A percentile compares a stretch with the other conserved stretches of the same genome.
Conservation (phyloP, 2,329 filamentous ascomycete genomes). For the Pyricularia grisea region DNA sequence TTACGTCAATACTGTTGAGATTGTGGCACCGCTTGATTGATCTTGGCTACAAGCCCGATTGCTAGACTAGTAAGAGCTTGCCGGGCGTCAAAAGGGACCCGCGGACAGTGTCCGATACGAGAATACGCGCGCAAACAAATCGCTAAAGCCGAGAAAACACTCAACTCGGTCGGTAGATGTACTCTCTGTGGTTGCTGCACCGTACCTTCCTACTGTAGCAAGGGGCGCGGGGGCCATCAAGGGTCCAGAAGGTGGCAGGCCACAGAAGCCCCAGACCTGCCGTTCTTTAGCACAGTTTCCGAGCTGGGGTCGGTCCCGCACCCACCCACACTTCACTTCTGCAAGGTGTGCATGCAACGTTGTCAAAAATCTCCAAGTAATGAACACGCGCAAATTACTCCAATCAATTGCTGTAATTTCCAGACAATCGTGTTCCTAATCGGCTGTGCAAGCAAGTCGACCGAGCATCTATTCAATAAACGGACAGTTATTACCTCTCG, state of each 20-base stretch:
- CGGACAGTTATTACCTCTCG: not conserved
- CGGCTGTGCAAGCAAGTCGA: not conserved
- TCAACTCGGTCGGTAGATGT: not conserved
- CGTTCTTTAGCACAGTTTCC: not conserved
- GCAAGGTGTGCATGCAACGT: not conserved
- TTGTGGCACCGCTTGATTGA: no score
- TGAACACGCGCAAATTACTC: not conserved
- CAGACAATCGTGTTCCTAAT: not conserved
- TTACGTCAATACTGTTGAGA: no score
- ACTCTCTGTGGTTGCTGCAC: no score
- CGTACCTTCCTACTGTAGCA: no score
- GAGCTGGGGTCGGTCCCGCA: not conserved
- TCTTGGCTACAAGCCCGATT: no score
- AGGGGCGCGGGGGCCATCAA: no score
- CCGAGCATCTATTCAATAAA: not conserved
- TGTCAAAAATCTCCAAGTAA: not conserved
- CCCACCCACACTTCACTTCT: not conserved
- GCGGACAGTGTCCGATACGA: not conserved
- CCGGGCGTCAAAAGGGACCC: not conserved
- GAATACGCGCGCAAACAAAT: not conserved
- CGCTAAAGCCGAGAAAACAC: not conserved
- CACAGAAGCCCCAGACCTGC: not conserved
- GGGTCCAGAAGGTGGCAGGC: not conserved
- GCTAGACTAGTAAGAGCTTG: no score
- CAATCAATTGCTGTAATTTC: not conserved